A percentile compares a stretch with the other conserved stretches of the same genome.
Conservation (phyloP, 306 rosid genomes). For the Trifolium subterraneum region DNA sequence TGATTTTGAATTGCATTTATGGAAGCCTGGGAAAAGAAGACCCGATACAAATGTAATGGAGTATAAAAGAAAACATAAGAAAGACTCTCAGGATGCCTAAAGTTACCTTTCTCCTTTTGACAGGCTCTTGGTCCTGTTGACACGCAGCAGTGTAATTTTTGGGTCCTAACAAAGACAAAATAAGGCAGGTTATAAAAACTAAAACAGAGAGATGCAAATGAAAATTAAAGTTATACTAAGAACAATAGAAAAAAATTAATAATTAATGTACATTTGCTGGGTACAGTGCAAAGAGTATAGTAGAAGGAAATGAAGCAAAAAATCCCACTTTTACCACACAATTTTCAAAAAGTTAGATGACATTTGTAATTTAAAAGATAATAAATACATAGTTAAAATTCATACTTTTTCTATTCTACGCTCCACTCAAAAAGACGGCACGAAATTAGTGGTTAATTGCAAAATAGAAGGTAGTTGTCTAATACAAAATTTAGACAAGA, state of each 20-base stretch:
- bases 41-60: conserved; percentile 15
- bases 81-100: neutral
- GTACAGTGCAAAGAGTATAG: neutral
- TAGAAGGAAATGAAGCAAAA: conserved; percentile 18
- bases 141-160: conserved; percentile 46
- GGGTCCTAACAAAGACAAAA: conserved; percentile 44
- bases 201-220: conserved; percentile 1
- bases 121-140: conserved; percentile 56
- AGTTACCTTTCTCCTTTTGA: conserved; percentile 72
- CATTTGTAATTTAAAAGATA: conserved; percentile 2
- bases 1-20: conserved; percentile 49
- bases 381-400: neutral
- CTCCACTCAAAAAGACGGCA: conserved; percentile 18
- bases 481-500: neutral
- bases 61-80: conserved; percentile 11
- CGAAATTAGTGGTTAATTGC: neutral
- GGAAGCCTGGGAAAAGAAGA: conserved; percentile 56
- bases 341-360: conserved; percentile 12
- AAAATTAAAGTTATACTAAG: neutral
- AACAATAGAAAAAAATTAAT: neutral
- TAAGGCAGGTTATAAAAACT: conserved; percentile 11
- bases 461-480: neutral
- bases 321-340: conserved; percentile 1
- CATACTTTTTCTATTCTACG: neutral
- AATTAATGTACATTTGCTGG: neutral